Base-by-base conservation (phyloP, 129 eudicot species). In the Chrysanthemum seticuspe region DNA sequence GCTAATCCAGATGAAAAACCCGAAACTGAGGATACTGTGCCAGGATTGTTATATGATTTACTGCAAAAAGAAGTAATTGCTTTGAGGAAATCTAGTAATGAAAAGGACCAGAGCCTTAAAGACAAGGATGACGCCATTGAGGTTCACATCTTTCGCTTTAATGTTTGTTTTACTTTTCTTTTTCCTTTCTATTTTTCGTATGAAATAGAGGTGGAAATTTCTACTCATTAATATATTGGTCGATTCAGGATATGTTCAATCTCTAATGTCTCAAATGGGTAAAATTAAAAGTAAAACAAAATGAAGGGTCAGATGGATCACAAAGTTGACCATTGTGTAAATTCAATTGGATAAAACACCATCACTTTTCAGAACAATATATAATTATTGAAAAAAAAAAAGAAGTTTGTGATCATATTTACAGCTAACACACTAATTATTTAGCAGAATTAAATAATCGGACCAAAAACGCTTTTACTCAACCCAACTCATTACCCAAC, bases 51-150 rank as follows among this genome's bases (percentile, higher is more conserved):
- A 78, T 89, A 92, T 85, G 97, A 92, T 86, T 78, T 92, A 76
- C 84, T 92, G 70, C 97, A 92, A 40, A 92, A 92, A 71, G 97
- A 92, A 87, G 96, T 92, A 51, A 66, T 92, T 78, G 67, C 89
- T 63, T 82, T 92, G 88, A 89, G 97, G 87, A 92, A 81, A 79
- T 78, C 97, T 72, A 82, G 96, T 18, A 78, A 86, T 76, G 97
- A 92, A 79, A 92, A 92, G 82, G 97, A 92, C 78, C 97, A 92
- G 78, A 85, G 97, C 84, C 96, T 92, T 67, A 92, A 92, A 85
- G 97, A 92, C 81, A 92, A 92, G 79, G 97, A 92, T 65, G 97
- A 92, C 62, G 97, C 96, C 15, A 92, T 92, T 48, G 97, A 92
- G 96, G 97, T 92, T 70, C 40, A 14, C 19, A 65, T 74, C 48